These are phyloP conservation scores for Blastomyces gilchristii DNA, from an alignment of 2,329 filamentous ascomycete genomes.

Conservation along the genomic window DNA sequence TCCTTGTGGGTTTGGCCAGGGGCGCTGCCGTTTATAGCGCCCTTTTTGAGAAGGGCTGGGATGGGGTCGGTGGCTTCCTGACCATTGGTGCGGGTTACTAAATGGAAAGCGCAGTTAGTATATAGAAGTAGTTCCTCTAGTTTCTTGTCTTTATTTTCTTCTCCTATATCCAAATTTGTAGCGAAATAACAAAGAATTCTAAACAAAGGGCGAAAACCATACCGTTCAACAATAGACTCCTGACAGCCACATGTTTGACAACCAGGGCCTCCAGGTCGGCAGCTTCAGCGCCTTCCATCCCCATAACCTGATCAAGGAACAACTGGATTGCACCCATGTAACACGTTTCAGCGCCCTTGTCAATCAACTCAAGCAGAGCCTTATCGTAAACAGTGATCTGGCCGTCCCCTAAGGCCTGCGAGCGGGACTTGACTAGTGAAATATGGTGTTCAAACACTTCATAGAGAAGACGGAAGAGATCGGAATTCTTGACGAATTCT, in stretches of 20 bases:
- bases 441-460: constrained; percentile 29
- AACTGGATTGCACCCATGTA: constrained; percentile 28
- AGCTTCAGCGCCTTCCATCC: constrained; percentile 17
- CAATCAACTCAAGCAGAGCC: constrained; percentile 28
- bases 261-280: constrained; percentile 20
- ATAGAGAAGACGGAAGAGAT: constrained; percentile 21
- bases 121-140: neutral
- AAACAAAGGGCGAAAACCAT: constrained; percentile 5
- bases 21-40: neutral
- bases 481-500: constrained; percentile 22
- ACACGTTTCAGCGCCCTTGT: constrained; percentile 23
- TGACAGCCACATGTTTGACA: constrained; percentile 21
- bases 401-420: constrained; percentile 25
- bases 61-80: neutral
- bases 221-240: constrained; percentile 21
- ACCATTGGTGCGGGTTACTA: neutral
- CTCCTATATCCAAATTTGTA: neutral
- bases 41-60: neutral
- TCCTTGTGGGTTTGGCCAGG: neutral
- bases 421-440: constrained; percentile 27
- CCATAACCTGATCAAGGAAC: constrained; percentile 32
- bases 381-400: constrained; percentile 35
- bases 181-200: neutral
- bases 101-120: neutral
- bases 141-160: neutral